Evolutionary conservation across 768 basidiomycete species (phyloP).

Genomic region (Tricholoma hemisulphureum): DNA sequence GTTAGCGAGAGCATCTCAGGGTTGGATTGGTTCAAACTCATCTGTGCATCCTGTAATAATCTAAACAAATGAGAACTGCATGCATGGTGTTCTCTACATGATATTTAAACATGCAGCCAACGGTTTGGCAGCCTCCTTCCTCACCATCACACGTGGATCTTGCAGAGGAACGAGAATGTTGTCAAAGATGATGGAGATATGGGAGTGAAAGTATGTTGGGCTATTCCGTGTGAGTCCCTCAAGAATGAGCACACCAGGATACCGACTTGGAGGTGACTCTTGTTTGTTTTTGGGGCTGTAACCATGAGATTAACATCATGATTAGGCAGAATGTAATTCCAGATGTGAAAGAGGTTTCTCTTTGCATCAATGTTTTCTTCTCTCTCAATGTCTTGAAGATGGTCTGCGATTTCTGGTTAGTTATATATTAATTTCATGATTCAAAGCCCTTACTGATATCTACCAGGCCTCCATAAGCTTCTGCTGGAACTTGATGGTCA

Average conservation of each 20-base stretch:
- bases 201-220: conserved; percentile 81
- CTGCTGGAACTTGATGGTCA: conserved; percentile 73
- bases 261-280: conserved; percentile 84
- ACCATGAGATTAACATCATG: conserved; percentile 93
- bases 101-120: conserved; percentile 93
- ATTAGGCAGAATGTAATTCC: conserved; percentile 92
- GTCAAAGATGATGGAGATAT: conserved; percentile 85
- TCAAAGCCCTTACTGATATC: conserved; percentile 68
- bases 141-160: conserved; percentile 84
- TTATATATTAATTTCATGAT: neutral
- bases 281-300: conserved; percentile 85
- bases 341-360: conserved; percentile 79
- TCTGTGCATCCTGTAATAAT: conserved; percentile 87
- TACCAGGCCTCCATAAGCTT: conserved; percentile 82
- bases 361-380: conserved; percentile 83
- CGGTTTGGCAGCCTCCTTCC: conserved; percentile 91
- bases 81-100: conserved; percentile 73
- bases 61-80: conserved; percentile 67
- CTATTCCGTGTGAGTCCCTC: conserved; percentile 92
- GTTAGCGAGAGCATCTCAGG: conserved; percentile 87
- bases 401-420: conserved; percentile 43
- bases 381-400: conserved; percentile 71
- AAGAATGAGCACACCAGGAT: conserved; percentile 90
- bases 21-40: conserved; percentile 72
- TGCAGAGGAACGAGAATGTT: conserved; percentile 89